Percentiles rank a stretch among this genome's conserved stretches.
phyloP scores from a whole-genome alignment of 257 asterid genomes.

The Leptodermis oblonga region DNA sequence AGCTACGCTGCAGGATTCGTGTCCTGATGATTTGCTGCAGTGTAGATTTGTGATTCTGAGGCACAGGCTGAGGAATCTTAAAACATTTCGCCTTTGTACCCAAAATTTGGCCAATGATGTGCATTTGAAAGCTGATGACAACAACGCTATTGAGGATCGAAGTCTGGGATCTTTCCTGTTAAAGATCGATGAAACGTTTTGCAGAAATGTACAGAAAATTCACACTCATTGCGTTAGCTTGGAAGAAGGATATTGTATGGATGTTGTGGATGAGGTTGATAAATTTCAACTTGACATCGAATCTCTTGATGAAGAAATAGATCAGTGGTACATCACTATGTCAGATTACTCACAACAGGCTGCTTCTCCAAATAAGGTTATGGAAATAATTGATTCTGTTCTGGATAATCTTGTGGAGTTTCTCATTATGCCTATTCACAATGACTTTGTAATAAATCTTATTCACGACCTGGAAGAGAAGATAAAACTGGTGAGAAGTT shows the following conservation, averaged over 20 bases:
- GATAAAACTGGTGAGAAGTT: neutral
- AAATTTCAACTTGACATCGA: neutral
- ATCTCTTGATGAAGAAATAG: neutral
- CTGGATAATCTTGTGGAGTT: neutral
- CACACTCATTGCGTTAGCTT: neutral
- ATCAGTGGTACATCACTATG: neutral
- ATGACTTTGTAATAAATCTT: neutral
- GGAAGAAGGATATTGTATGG: neutral
- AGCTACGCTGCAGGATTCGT: no score
- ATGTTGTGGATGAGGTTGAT: slow-evolving; percentile 5
- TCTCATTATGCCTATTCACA: slow-evolving; percentile 5
- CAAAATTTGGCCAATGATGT: no score
- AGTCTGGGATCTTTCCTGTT: no score
- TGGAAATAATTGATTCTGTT: slow-evolving; percentile 8
- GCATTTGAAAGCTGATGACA: no score
- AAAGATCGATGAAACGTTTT: no score
- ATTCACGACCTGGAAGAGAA: slow-evolving; percentile 1
- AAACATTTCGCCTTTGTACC: no score
- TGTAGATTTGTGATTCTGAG: no score
- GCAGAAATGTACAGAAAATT: no score
- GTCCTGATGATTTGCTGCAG: no score
- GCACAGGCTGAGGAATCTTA: no score
- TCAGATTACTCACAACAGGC: neutral
- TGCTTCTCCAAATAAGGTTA: neutral
- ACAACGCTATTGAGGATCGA: no score